Percentiles rank a stretch among this genome's conserved stretches.
phyloP scores from a whole-genome alignment of 1,284 basidiomycete species.

The Phylloporus gajari region DNA sequence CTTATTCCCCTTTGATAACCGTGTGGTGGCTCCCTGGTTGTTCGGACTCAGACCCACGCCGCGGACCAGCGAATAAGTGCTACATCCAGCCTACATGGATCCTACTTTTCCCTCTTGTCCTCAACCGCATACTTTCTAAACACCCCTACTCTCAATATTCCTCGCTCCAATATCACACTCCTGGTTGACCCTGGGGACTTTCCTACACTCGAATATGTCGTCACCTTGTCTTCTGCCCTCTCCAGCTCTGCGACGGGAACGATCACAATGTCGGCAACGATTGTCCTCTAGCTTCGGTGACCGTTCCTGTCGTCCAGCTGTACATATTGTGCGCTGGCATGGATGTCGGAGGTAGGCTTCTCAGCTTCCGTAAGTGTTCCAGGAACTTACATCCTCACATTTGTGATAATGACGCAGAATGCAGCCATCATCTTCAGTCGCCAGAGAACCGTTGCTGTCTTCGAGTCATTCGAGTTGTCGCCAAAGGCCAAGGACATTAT shows the following conservation, averaged over 20 bases:
- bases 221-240: constrained; percentile 18
- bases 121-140: background rate
- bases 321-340: too few relatives aligned
- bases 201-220: constrained; percentile 16
- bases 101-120: too few relatives aligned
- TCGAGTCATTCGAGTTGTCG: constrained; percentile 43
- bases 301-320: background rate
- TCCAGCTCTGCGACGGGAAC: constrained; percentile 31
- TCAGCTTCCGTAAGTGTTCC: too few relatives aligned
- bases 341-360: constrained; percentile 20
- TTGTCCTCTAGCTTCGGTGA: constrained; percentile 11
- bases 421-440: constrained; percentile 42
- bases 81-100: too few relatives aligned
- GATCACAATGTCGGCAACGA: constrained; percentile 27
- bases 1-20: background rate
- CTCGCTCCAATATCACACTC: constrained; percentile 10
- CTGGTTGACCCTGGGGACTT: constrained; percentile 11
- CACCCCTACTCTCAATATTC: background rate
- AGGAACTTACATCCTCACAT: constrained; percentile 29
- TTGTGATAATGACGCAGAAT: constrained; percentile 32
- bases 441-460: constrained; percentile 22
- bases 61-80: background rate
- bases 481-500: constrained; percentile 17
- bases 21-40: constrained; percentile 7
- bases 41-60: constrained; percentile 6